Percentiles rank a stretch among this genome's conserved stretches.
Evolutionary conservation across 2,329 filamentous ascomycete genomes (phyloP).

Genomic region (Aspergillus terreus): DNA sequence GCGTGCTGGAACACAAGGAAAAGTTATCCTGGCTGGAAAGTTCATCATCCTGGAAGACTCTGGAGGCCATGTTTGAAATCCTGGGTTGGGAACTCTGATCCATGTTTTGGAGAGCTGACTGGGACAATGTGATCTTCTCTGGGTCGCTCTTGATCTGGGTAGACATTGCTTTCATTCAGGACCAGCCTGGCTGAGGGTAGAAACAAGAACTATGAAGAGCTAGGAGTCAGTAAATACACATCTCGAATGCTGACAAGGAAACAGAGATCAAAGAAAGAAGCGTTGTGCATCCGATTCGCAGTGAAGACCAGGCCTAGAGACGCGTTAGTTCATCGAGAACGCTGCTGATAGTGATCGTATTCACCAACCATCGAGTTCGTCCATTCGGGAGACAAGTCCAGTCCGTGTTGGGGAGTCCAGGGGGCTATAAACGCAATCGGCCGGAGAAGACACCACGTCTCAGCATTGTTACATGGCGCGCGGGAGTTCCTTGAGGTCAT

Average conservation of each 20-base stretch:
- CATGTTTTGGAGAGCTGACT: slow-evolving; percentile 27
- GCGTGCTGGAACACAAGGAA: slow-evolving; percentile 39
- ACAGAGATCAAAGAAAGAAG: slow-evolving; percentile 10
- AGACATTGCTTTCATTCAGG: slow-evolving; percentile 32
- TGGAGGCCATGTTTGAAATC: slow-evolving; percentile 37
- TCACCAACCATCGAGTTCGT: slow-evolving; percentile 9
- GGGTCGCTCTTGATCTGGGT: slow-evolving; percentile 35
- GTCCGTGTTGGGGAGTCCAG: slow-evolving; percentile 5
- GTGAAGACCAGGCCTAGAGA: not conserved
- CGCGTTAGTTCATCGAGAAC: slow-evolving; percentile 2
- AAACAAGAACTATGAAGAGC: slow-evolving; percentile 26
- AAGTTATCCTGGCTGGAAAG: slow-evolving; percentile 40
- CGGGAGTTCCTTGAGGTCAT: not conserved
- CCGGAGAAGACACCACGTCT: slow-evolving; percentile 1
- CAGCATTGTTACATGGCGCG: slow-evolving; percentile 3
- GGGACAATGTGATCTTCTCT: slow-evolving; percentile 34
- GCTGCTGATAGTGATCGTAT: not conserved
- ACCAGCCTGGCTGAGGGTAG: slow-evolving; percentile 17
- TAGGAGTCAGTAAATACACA: slow-evolving; percentile 31
- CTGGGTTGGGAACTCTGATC: slow-evolving; percentile 33
- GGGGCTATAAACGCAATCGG: slow-evolving; percentile 1
- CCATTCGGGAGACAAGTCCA: slow-evolving; percentile 6
- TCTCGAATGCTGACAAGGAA: slow-evolving; percentile 12
- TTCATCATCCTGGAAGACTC: slow-evolving; percentile 41
- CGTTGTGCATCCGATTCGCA: slow-evolving; percentile 17